phyloP scores from a whole-genome alignment of 768 basidiomycete species.

The Lactarius pseudohatsudake region DNA sequence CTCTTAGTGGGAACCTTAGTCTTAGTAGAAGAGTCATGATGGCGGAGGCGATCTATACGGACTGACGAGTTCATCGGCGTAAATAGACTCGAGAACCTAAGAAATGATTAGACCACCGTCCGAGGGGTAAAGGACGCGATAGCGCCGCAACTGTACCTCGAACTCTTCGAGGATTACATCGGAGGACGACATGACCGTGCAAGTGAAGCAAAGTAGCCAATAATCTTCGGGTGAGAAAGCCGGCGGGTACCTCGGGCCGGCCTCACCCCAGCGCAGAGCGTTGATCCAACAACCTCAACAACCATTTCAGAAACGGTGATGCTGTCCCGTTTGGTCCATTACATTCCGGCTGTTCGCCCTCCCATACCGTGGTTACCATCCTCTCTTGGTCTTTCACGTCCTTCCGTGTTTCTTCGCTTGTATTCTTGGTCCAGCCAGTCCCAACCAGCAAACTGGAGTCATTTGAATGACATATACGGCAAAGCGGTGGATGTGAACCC shows the following conservation, averaged over 20 bases:
- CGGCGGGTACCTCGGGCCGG: slow-evolving; percentile 15
- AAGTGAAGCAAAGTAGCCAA: not conserved
- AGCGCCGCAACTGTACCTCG: slow-evolving; percentile 55
- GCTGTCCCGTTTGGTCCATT: slow-evolving; percentile 9
- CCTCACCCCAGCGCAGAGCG: not conserved
- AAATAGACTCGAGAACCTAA: slow-evolving; percentile 95
- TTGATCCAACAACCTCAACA: not conserved
- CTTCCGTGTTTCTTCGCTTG: not conserved
- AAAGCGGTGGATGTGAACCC: not conserved
- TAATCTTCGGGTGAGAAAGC: not conserved
- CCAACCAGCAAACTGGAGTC: slow-evolving; percentile 19
- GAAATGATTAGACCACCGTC: slow-evolving; percentile 19
- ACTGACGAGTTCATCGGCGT: slow-evolving; percentile 92
- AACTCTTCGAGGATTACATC: slow-evolving; percentile 83
- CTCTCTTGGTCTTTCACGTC: not conserved
- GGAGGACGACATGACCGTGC: slow-evolving; percentile 58
- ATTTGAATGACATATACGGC: slow-evolving; percentile 18
- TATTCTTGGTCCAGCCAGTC: slow-evolving; percentile 7
- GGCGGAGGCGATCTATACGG: slow-evolving; percentile 42
- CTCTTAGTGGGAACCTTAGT: slow-evolving; percentile 56
- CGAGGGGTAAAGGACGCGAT: slow-evolving; percentile 24
- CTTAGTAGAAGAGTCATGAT: slow-evolving; percentile 44
- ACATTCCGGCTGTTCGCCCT: slow-evolving; percentile 1
- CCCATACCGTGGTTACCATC: not conserved
- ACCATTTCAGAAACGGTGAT: slow-evolving; percentile 13